Evolutionary conservation across 2,329 filamentous ascomycete genomes (phyloP), one percentile per base, ranked within the genome.

Genomic region (Stachybotrys chartarum): DNA sequence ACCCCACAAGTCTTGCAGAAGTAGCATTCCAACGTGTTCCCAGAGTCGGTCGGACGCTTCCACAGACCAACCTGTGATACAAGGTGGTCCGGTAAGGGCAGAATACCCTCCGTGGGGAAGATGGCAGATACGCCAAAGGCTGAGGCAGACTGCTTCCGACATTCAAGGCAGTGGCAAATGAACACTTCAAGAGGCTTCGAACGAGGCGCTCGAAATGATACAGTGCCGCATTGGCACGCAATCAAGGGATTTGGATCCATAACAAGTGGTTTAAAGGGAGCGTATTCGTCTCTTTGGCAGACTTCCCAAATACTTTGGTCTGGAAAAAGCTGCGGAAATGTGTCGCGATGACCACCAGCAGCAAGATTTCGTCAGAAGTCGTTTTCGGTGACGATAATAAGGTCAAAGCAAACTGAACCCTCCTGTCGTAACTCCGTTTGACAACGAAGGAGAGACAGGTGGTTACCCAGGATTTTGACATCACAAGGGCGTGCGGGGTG

Each of bases 151-250:
- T 78, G 75, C 53, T 67, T 74, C 48, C 70, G 75, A 58, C 76
- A 78, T 54, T 77, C 70, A 51, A 68, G 66, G 61, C 76, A 78
- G 65, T 78, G 76, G 61, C 76, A 79, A 64, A 73, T 69, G 61
- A 71, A 75, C 18, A 77, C 61, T 7, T 64, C 66, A 30, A 70
- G 54, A 6, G 73, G 72, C 18, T 69, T 53, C 1, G 68, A 63
- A 7, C 60, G 63, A 1, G 72, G 69, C 5, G 72, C 69, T 35
- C 61, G 64, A 58, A 77, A 70, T 16, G 63, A 55, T 35, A 76
- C 59, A n/a, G 61, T 54, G 53, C 69, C 70, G 64, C 75, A 77
- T 54, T 77, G 75, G 56, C 75, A 77, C 48, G 54, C 50, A 35
- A 71, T 59, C 35, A 58, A 60, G 39, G 62, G 60, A 42, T 65